These are phyloP conservation scores for Musa acuminata DNA, from an alignment of 176 grass and related monocot genomes.

Conservation along the genomic window DNA sequence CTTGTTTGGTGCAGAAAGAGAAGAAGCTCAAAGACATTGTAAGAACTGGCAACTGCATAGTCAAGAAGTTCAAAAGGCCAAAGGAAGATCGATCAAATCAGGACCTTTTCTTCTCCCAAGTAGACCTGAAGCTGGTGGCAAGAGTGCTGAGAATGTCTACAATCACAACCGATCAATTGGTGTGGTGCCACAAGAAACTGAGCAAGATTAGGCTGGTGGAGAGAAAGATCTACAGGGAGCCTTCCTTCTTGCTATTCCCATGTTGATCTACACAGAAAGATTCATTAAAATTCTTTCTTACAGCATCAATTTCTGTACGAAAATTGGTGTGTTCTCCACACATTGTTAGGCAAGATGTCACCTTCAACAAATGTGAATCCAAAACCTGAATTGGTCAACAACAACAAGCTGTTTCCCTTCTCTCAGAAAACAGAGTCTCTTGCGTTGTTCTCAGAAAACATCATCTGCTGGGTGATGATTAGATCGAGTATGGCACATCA, in stretches of 20 bases:
- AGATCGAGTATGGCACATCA: no score
- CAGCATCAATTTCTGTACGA: no score
- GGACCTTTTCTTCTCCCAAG: slow-evolving; percentile 90
- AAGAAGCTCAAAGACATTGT: slow-evolving; percentile 87
- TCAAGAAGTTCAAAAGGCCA: slow-evolving; percentile 97
- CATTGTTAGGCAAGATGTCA: not conserved
- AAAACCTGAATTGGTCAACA: not conserved
- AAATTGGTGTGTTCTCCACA: not conserved
- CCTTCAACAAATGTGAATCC: not conserved
- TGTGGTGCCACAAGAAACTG: slow-evolving; percentile 86
- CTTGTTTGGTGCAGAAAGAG: slow-evolving; percentile 49
- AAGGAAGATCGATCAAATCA: slow-evolving; percentile 78
- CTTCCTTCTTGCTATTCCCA: slow-evolving; percentile 94
- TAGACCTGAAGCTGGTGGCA: slow-evolving; percentile 71
- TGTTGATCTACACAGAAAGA: slow-evolving; percentile 27
- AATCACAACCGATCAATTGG: slow-evolving; percentile 80
- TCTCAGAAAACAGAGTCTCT: no score
- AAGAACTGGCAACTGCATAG: slow-evolving; percentile 77
- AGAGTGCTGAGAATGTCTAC: slow-evolving; percentile 72
- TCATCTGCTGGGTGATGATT: no score
- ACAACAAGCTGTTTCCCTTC: not conserved
- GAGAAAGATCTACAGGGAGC: slow-evolving; percentile 80
- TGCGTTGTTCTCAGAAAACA: no score
- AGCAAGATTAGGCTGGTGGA: slow-evolving; percentile 61
- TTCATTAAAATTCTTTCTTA: no score